These are phyloP conservation scores for Hansenula lynferdii DNA, from an alignment of 1,139 yeast species.

Conservation along the genomic window DNA sequence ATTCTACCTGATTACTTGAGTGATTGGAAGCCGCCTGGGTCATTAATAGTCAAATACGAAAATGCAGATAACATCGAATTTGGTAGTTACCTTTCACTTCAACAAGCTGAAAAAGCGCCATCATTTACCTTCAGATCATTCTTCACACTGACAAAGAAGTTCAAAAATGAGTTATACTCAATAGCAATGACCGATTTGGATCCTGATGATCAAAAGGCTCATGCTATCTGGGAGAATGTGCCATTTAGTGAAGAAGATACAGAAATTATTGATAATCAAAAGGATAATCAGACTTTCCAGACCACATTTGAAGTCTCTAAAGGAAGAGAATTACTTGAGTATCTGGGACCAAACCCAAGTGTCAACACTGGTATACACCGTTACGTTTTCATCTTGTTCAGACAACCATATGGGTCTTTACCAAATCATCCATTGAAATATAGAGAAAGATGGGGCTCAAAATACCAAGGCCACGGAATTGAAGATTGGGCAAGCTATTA, in stretches of 20 bases:
- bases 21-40: not conserved
- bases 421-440: constrained; percentile 29
- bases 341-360: constrained; percentile 75
- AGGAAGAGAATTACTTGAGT: constrained; percentile 34
- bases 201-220: constrained; percentile 10
- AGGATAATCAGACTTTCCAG: constrained; percentile 6
- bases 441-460: constrained; percentile 86
- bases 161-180: constrained; percentile 8
- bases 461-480: constrained; percentile 72
- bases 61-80: constrained; percentile 7
- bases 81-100: constrained; percentile 17
- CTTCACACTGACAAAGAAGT: constrained; percentile 6
- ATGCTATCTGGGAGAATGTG: constrained; percentile 19
- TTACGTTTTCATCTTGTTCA: constrained; percentile 69
- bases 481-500: constrained; percentile 69
- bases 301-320: constrained; percentile 11
- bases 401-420: constrained; percentile 41
- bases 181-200: constrained; percentile 15
- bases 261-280: not conserved
- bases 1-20: not conserved
- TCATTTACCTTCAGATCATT: constrained; percentile 10
- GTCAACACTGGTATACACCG: constrained; percentile 86
- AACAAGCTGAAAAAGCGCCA: constrained; percentile 11
- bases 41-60: constrained; percentile 1
- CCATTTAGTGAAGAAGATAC: constrained; percentile 6